phyloP scores from a whole-genome alignment of 345 rosid species.

The Arabidopsis arenosa region DNA sequence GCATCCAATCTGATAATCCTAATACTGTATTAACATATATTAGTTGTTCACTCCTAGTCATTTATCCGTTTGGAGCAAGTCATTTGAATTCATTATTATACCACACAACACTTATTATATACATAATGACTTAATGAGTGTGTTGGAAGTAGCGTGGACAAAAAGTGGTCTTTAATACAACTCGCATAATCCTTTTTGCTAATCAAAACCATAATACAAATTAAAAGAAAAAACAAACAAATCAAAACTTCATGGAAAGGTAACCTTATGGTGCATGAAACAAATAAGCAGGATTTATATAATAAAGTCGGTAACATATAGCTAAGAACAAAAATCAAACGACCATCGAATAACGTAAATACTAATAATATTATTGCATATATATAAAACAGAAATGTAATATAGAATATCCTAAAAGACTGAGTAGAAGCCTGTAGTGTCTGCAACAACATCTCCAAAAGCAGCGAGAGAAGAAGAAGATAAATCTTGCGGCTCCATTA shows the following conservation, averaged over 20 bases:
- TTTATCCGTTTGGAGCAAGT: constrained; percentile 9
- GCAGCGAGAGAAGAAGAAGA: constrained; percentile 47
- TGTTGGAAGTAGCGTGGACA: constrained; percentile 43
- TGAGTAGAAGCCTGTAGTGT: constrained; percentile 48
- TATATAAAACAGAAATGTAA: constrained; percentile 15
- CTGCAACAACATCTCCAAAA: constrained; percentile 55
- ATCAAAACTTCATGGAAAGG: constrained; percentile 35
- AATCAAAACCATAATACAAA: constrained; percentile 19
- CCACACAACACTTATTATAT: constrained; percentile 8
- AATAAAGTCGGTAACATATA: constrained; percentile 26
- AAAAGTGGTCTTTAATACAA: constrained; percentile 42
- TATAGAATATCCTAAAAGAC: constrained; percentile 36
- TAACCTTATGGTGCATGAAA: constrained; percentile 37
- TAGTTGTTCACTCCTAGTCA: constrained; percentile 18
- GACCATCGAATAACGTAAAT: constrained; percentile 30
- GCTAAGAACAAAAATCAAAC: constrained; percentile 32
- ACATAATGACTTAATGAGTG: constrained; percentile 38
- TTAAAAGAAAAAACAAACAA: not conserved
- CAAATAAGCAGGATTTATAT: constrained; percentile 27
- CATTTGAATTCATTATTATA: constrained; percentile 28
- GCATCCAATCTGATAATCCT: not conserved
- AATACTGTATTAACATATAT: not conserved
- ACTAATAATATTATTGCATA: constrained; percentile 26
- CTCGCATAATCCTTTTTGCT: constrained; percentile 36
- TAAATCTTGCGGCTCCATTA: constrained; percentile 45